A percentile compares a stretch with the other conserved stretches of the same genome.
phyloP scores from a whole-genome alignment of 768 basidiomycete genomes.

The Mycena galericulata region DNA sequence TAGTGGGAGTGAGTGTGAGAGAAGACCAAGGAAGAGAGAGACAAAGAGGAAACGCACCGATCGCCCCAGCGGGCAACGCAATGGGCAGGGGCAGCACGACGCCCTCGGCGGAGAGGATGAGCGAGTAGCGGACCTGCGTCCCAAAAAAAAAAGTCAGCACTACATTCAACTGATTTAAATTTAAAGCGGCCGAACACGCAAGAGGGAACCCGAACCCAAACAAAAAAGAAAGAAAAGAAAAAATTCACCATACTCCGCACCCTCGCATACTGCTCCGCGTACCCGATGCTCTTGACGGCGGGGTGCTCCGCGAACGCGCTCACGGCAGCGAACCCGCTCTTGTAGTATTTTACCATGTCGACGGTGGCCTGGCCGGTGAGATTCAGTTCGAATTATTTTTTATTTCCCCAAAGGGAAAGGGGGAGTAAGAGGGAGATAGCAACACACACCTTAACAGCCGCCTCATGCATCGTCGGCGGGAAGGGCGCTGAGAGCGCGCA shows the following conservation, averaged over 20 bases:
- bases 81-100: conserved; percentile 83
- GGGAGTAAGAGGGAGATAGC: background rate
- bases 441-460: conserved; percentile 68
- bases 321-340: conserved; percentile 87
- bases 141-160: background rate
- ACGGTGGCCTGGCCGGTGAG: conserved; percentile 69
- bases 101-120: conserved; percentile 91
- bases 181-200: no score
- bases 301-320: conserved; percentile 84
- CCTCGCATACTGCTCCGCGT: conserved; percentile 88
- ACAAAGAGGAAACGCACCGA: no score
- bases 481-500: conserved; percentile 85
- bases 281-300: conserved; percentile 82
- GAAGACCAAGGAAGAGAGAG: no score
- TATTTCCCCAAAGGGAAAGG: background rate
- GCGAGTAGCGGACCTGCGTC: conserved; percentile 76
- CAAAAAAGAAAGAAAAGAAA: background rate
- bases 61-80: conserved; percentile 45
- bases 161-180: background rate
- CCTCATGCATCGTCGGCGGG: conserved; percentile 85
- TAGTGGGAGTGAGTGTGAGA: no score
- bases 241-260: conserved; percentile 77
- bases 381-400: background rate
- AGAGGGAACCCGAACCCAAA: no score
- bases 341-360: conserved; percentile 94